phyloP scores from a whole-genome alignment of 2,329 filamentous ascomycete species.

The Talaromyces sp. region DNA sequence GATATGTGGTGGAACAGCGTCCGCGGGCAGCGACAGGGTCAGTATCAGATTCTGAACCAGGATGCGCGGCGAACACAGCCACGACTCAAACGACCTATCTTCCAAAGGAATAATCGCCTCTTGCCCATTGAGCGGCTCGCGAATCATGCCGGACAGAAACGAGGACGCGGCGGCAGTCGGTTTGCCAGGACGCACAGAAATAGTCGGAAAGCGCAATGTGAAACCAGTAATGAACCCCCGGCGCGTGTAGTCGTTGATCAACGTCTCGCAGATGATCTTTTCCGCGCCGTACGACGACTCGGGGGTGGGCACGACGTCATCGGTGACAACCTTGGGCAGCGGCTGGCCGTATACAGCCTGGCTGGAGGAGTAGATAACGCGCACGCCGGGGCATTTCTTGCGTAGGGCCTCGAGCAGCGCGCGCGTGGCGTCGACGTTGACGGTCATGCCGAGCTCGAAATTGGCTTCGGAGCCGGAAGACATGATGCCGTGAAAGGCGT shows the following conservation, averaged over 20 bases:
- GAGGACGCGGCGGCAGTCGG: conserved; percentile 59
- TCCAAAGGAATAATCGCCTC: conserved; percentile 51
- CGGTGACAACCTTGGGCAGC: conserved; percentile 49
- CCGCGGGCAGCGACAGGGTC: conserved; percentile 40
- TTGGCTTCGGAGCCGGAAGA: conserved; percentile 59
- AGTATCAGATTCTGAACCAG: conserved; percentile 52
- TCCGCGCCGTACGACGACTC: conserved; percentile 60
- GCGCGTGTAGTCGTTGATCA: conserved; percentile 60
- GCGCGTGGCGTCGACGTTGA: conserved; percentile 58
- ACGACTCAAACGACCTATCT: conserved; percentile 46
- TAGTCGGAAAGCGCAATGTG: conserved; percentile 55
- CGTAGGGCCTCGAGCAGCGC: conserved; percentile 51
- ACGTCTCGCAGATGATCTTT: conserved; percentile 58
- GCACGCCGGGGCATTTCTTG: conserved; percentile 46
- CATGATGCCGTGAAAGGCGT: conserved; percentile 65
- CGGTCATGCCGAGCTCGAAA: conserved; percentile 54
- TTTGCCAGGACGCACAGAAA: conserved; percentile 56
- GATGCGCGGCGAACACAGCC: conserved; percentile 50
- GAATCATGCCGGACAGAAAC: conserved; percentile 59
- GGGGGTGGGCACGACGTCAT: conserved; percentile 52
- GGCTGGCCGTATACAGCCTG: conserved; percentile 60
- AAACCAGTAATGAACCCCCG: conserved; percentile 55
- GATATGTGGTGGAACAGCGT: conserved; percentile 38
- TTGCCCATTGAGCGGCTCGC: conserved; percentile 56
- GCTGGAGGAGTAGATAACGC: conserved; percentile 58